Evolutionary conservation across 2,329 filamentous ascomycete species (phyloP), one percentile per base, ranked within the genome.

Genomic region (Aspergillus aculeatinus): DNA sequence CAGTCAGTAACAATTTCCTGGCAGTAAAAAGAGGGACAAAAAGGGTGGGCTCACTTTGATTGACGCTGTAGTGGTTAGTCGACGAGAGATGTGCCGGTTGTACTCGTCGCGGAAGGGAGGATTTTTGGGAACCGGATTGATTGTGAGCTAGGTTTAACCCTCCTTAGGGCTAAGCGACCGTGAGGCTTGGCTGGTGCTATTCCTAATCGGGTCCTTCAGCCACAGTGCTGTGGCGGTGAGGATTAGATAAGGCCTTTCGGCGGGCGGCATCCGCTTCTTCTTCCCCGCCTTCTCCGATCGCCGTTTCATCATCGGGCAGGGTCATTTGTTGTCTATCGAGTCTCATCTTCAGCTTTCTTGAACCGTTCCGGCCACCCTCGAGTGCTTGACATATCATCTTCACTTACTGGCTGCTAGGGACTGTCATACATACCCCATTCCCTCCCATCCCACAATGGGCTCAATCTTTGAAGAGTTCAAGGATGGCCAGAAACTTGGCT

Each of bases 391-490:
- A 16, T 44, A n/a, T 44, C 5, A n/a, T 16, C 5, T n/a, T 19
- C 7, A 16, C 39, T 5, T 16, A 10, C 19, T 25, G 21, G 14
- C 52, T 47, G 14, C 19, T 16, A 14, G 5, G 33, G 19, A 48
- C 49, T 6, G n/a, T 31, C 21, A 33, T 10, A 44, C 9, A n/a
- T 25, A 16, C 6, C 19, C 4, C 16, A 5, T 5, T 35, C 1
- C 10, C 5, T 6, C n/a, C 19, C 5, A 33, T 11, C 14, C 33
- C 76, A 65, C 4, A 57, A 93, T 96, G 92, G 87, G 93, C 71
- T 79, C 82, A 55, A 79, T 95, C 55, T 89, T 96, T 69, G 79
- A 82, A 48, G 86, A 90, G 61, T 96, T 96, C 74, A 86, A 85
- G 58, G 79, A 84, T 59, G 91, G 91, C 44, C 84, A 92, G 70